phyloP scores from a whole-genome alignment of 306 rosid genomes.

The Vachellia pachyceras region DNA sequence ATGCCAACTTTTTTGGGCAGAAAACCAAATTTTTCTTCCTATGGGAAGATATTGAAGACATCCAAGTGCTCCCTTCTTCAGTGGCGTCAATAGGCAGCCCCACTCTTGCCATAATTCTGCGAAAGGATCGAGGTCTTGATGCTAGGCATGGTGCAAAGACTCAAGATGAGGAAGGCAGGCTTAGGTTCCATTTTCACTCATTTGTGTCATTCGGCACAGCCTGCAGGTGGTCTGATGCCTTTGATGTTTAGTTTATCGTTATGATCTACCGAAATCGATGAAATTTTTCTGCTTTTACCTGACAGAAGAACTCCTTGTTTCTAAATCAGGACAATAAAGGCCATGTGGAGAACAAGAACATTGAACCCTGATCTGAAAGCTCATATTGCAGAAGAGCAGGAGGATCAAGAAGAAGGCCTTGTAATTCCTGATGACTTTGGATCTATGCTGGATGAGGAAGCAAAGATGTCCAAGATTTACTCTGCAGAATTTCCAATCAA shows the following conservation, averaged over 20 bases:
- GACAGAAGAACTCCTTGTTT: constrained; percentile 27
- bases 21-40: constrained; percentile 90
- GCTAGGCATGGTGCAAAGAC: constrained; percentile 83
- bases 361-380: constrained; percentile 58
- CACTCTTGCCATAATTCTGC: constrained; percentile 62
- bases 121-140: constrained; percentile 73
- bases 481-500: constrained; percentile 66
- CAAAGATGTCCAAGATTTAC: constrained; percentile 62
- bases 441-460: constrained; percentile 54
- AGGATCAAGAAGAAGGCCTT: constrained; percentile 61
- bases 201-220: constrained; percentile 76
- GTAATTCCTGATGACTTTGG: constrained; percentile 56
- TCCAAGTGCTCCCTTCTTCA: constrained; percentile 75
- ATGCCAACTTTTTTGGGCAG: constrained; percentile 81
- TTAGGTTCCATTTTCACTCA: constrained; percentile 84
- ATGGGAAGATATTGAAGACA: constrained; percentile 91
- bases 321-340: constrained; percentile 67
- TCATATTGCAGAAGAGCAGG: constrained; percentile 56
- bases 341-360: constrained; percentile 82
- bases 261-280: not conserved
- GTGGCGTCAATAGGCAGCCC: constrained; percentile 86
- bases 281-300: constrained; percentile 17
- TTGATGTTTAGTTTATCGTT: not conserved
- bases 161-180: constrained; percentile 91
- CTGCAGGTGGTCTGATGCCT: constrained; percentile 57